Conservation (phyloP, 2,329 filamentous ascomycete genomes). For the Exophiala bonariae region DNA sequence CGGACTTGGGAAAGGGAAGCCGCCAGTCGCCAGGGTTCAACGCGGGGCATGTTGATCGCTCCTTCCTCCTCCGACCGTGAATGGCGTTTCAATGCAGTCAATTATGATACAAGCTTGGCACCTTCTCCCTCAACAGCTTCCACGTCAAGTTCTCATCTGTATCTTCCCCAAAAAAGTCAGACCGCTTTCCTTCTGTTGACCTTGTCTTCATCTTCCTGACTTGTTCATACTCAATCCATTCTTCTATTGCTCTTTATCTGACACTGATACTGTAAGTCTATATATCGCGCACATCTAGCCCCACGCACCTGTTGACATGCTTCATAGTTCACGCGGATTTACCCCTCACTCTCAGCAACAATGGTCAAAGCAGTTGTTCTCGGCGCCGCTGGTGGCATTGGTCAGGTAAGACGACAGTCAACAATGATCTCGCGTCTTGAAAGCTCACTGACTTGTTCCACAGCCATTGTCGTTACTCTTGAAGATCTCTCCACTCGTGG, state of each 20-base stretch:
- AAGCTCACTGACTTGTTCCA: slow-evolving; percentile 13
- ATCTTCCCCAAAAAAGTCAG: slow-evolving; percentile 7
- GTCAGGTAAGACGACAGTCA: slow-evolving; percentile 66
- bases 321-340: slow-evolving; percentile 11
- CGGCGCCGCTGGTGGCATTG: slow-evolving; percentile 97
- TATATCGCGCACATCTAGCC: not conserved
- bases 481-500: slow-evolving; percentile 83
- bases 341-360: slow-evolving; percentile 28
- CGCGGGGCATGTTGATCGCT: no score
- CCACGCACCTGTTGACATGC: not conserved
- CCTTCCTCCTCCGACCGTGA: no score
- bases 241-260: not conserved
- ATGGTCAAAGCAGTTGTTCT: slow-evolving; percentile 69
- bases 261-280: no score
- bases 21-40: no score
- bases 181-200: slow-evolving; percentile 14
- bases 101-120: no score
- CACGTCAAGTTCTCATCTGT: no score
- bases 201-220: not conserved
- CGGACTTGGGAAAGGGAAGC: no score
- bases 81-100: no score
- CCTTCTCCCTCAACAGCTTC: no score
- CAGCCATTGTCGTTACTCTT: slow-evolving; percentile 95
- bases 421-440: not conserved
- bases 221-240: no score